Evolutionary conservation across 2,329 filamentous ascomycete species (phyloP), one percentile per base, ranked within the genome.

Genomic region (Ascochyta koolunga): DNA sequence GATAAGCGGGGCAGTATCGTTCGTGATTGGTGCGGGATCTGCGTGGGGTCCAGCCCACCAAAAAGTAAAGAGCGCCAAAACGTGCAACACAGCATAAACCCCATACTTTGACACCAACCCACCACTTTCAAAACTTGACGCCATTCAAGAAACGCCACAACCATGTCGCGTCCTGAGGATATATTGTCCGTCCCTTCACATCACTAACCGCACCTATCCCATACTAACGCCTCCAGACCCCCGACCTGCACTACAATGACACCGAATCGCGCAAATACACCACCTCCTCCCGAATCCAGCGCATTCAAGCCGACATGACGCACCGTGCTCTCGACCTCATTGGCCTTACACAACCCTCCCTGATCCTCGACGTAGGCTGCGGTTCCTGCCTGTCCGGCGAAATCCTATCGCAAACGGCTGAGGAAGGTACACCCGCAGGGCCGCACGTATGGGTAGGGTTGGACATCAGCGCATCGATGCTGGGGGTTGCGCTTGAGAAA

Each of bases 241-340:
- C 95, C 62, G 95, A 99, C 79, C 89, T 98, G 72, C 96, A 96
- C 82, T 99, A 99, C 83, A 89, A 97, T 81, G 93, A 98, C 79
- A 82, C 83, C 76, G 93, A 97, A 82, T 93, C 95, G 27, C 89
- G 90, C 74, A 98, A 98, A 82, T 99, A 99, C 81, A 98, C 95
- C 8, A 97, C 93, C 4, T 93, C 88, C 60, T 96, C 92, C 4
- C 91, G 95, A 60, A 98, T 99, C 72, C 91, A 95, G 70, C 92
- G 90, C 66, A 96, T 99, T 67, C 95, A 99, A 77, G 89, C 93
- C 0, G 85, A 87, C 59, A 99, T 99, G 95, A 96, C 95, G 24
- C 84, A 91, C 65, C 90, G 95, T 51, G 95, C 95, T 29, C 89
- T 99, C 60, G 89, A 95, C 71, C 89, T 99, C 15, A 91, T 99